phyloP scores from a whole-genome alignment of 805 yeast genomes.

The Myxozyma udenii region DNA sequence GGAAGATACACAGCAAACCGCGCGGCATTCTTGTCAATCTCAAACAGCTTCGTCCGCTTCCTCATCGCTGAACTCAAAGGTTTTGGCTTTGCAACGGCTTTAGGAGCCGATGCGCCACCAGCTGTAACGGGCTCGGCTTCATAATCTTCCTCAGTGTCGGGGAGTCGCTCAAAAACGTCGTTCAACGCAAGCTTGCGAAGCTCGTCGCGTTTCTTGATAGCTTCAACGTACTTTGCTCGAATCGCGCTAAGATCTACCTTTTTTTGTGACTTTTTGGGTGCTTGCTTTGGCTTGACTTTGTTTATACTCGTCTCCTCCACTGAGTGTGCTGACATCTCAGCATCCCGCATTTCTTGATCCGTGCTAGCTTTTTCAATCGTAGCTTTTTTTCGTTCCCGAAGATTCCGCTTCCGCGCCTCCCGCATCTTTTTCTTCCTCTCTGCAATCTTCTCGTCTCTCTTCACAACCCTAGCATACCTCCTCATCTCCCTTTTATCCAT shows the following conservation, averaged over 20 bases:
- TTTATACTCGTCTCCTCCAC: background rate
- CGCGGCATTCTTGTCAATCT: conserved; percentile 6
- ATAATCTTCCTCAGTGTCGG: background rate
- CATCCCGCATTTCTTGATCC: background rate
- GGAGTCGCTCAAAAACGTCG: background rate
- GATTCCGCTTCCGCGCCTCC: conserved; percentile 6
- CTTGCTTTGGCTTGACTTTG: background rate
- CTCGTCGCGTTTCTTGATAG: background rate
- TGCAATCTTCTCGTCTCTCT: background rate
- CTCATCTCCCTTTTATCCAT: conserved; percentile 8
- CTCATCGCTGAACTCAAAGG: conserved; percentile 20
- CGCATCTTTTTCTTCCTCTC: conserved; percentile 3
- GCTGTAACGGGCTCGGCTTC: background rate
- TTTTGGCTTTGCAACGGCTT: conserved; percentile 12
- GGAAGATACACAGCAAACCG: conserved; percentile 10
- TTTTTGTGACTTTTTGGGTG: background rate
- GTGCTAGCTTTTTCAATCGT: background rate
- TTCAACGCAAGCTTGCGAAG: background rate
- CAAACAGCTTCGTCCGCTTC: conserved; percentile 11
- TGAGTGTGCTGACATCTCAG: too few relatives aligned
- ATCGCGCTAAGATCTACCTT: background rate
- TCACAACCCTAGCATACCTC: conserved; percentile 4
- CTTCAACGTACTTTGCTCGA: background rate
- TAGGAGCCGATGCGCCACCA: background rate
- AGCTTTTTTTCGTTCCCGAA: background rate